Evolutionary conservation across 441 rosid genomes (phyloP).

Genomic region (Pelargonium australe): DNA sequence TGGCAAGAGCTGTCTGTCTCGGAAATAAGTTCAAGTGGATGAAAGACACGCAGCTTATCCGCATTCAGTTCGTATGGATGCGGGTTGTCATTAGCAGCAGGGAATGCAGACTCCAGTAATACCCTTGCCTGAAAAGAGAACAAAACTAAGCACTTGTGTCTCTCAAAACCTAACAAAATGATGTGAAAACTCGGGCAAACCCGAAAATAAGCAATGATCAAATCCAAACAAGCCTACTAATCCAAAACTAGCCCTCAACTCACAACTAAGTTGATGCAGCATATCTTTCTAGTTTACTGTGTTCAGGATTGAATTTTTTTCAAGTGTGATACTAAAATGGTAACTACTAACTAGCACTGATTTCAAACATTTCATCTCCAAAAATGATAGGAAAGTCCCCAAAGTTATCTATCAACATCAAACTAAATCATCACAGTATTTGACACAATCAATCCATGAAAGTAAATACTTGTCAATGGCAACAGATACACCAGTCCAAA

Average conservation of each 20-base stretch:
- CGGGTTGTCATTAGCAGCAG: conserved; percentile 33
- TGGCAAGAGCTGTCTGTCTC: conserved; percentile 22
- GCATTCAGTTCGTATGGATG: conserved; percentile 27
- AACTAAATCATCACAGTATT: background rate
- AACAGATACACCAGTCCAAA: background rate
- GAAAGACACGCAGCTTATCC: conserved; percentile 29
- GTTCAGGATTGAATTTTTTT: no score
- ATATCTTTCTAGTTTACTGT: background rate
- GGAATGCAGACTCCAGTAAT: conserved; percentile 54
- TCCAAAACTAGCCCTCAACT: background rate
- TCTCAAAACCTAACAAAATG: background rate
- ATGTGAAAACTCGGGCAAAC: background rate
- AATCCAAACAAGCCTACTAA: background rate
- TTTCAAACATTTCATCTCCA: no score
- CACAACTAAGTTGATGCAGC: background rate
- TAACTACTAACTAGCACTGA: no score
- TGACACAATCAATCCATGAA: background rate
- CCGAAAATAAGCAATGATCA: background rate
- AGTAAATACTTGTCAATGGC: no score
- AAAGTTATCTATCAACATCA: background rate
- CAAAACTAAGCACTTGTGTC: conserved; percentile 11
- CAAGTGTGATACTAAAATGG: no score
- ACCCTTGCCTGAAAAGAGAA: conserved; percentile 66
- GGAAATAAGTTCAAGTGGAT: conserved; percentile 29
- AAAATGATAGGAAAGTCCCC: no score